Evolutionary conservation across 768 basidiomycete genomes (phyloP), one percentile per base, ranked within the genome.

Genomic region (Mycena rosella): DNA sequence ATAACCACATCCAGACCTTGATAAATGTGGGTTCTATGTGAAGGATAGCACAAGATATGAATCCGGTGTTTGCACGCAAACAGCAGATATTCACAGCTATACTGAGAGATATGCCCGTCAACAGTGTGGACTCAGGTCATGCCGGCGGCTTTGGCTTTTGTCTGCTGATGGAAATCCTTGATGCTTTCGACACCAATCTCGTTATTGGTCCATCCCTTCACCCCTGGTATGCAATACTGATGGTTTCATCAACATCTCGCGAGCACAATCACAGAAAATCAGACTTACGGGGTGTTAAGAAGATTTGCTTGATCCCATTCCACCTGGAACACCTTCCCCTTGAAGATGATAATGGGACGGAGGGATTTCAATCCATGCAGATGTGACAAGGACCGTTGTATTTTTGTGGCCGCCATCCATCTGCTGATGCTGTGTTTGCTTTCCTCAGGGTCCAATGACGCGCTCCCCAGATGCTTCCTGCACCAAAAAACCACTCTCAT

Each of bases 51-150:
- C 0, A 86, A 63, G 5, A 86, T 68, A 20, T 76, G 65, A 30
- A 87, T 85, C 2, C 78, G 72, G 67, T 83, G 57, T 2, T 72
- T 51, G 0, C 71, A 61, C 0, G 83, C 81, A 72, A 81, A 81
- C 14, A 75, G 52, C 14, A 87, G 77, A 59, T 85, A 83, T 17
- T 59, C 75, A 9, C 54, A 47, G 11, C 77, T 81, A 59, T 78
- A 82, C 60, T 87, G 85, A 0, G 82, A 85, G 57, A 75, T 79
- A 62, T 87, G 86, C 0, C 86, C 82, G 76, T 87, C 83, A 14
- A 87, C 75, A 20, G 83, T 64, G 15, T 87, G 80, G 0, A 82
- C 65, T 0, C 74, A 64, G 5, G 72, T 60, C 5, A 65, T 53
- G 10, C 79, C 79, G 10, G 59, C 62, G 6, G 78, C 79, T 61